Conservation (phyloP, 2,329 filamentous ascomycete genomes). For the Aspergillus calidoustus region DNA sequence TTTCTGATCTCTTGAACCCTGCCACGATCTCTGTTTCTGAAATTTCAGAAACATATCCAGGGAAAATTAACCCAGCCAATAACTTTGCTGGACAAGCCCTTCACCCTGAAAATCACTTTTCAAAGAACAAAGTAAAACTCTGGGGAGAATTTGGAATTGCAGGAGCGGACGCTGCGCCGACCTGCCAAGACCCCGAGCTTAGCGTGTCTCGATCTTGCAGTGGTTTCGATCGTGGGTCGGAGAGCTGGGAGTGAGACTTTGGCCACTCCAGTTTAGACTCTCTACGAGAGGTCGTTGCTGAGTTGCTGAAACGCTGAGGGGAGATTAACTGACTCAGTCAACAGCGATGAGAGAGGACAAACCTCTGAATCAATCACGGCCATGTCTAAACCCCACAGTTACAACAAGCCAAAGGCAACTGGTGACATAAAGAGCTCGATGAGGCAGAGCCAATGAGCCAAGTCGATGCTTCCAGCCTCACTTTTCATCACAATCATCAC, state of each 20-base stretch:
- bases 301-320: background rate
- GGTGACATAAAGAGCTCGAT: too few species aligned
- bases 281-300: background rate
- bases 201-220: background rate
- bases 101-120: background rate
- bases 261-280: too few species aligned
- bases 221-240: background rate
- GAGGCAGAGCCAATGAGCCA: too few species aligned
- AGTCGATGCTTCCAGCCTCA: too few species aligned
- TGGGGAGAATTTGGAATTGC: constrained; percentile 1
- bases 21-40: too few species aligned
- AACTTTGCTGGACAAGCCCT: background rate
- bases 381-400: too few species aligned
- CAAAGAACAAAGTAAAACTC: background rate
- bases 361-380: too few species aligned
- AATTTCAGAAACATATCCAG: background rate
- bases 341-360: too few species aligned
- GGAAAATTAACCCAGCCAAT: constrained; percentile 6
- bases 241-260: too few species aligned
- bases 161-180: background rate
- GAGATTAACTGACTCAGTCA: background rate
- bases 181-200: background rate
- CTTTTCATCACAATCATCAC: too few species aligned
- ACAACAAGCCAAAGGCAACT: too few species aligned
- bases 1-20: too few species aligned